These are phyloP conservation scores for Penicillium palitans DNA, from an alignment of 2,329 filamentous ascomycete genomes.

Conservation along the genomic window DNA sequence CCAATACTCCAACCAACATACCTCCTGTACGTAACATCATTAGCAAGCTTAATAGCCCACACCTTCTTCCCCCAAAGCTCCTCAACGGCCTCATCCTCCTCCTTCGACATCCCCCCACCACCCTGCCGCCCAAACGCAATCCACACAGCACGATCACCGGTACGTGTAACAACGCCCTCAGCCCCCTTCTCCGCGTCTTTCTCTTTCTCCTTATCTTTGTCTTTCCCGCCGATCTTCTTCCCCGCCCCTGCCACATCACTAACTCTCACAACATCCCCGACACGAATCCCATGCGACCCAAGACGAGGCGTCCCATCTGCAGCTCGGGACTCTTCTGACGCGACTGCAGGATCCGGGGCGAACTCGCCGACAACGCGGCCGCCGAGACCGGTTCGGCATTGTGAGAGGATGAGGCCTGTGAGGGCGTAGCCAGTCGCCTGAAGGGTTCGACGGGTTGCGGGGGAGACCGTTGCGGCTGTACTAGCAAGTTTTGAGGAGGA, in stretches of 20 bases:
- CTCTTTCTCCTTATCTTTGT: constrained; percentile 38
- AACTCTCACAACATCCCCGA: constrained; percentile 51
- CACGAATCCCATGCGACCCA: constrained; percentile 49
- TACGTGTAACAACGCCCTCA: constrained; percentile 50
- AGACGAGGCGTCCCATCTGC: constrained; percentile 44
- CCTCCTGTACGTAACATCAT: constrained; percentile 66
- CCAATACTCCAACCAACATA: constrained; percentile 31
- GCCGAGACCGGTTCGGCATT: constrained; percentile 83
- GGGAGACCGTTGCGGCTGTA: constrained; percentile 42
- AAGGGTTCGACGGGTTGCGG: constrained; percentile 45
- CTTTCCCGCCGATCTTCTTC: constrained; percentile 35
- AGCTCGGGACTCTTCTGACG: constrained; percentile 43
- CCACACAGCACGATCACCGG: constrained; percentile 45
- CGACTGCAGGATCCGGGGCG: constrained; percentile 66
- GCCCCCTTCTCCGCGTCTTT: constrained; percentile 34
- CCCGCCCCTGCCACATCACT: constrained; percentile 36
- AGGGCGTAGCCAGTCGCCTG: constrained; percentile 45
- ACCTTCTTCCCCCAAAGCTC: constrained; percentile 58
- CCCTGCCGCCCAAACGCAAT: constrained; percentile 48
- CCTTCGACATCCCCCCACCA: constrained; percentile 35
- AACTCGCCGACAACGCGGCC: constrained; percentile 90
- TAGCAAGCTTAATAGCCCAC: constrained; percentile 67
- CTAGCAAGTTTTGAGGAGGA: constrained; percentile 45
- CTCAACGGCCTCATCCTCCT: constrained; percentile 47
- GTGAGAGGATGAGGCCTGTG: constrained; percentile 62